Conservation (phyloP, 108 stramenopile genomes). For the Stephanodiscus triporus region DNA sequence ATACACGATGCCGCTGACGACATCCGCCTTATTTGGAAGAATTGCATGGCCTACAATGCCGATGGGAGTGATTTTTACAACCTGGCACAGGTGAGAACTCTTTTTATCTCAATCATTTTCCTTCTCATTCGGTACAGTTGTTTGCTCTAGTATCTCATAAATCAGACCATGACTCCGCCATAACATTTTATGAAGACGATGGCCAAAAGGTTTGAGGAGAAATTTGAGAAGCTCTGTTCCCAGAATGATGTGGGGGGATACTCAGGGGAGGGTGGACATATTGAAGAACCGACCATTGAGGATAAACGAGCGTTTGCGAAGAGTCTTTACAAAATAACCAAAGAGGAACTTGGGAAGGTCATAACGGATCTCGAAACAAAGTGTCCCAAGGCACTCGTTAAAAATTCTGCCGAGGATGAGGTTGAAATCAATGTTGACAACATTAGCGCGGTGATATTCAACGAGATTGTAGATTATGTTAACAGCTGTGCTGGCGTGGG, state of each 20-base stretch:
- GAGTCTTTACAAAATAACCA: slow-evolving; percentile 82
- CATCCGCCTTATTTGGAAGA: slow-evolving; percentile 93
- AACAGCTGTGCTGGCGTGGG: slow-evolving; percentile 25
- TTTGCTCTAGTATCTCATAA: not conserved
- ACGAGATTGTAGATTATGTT: slow-evolving; percentile 70
- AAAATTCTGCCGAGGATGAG: slow-evolving; percentile 89
- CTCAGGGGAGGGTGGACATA: not conserved
- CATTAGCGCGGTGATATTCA: slow-evolving; percentile 76
- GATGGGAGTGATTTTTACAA: slow-evolving; percentile 90
- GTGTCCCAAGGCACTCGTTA: slow-evolving; percentile 86
- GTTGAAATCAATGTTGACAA: slow-evolving; percentile 95
- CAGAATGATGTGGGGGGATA: slow-evolving; percentile 27
- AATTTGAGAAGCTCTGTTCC: slow-evolving; percentile 58
- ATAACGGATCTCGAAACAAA: slow-evolving; percentile 89
- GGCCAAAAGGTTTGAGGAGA: slow-evolving; percentile 83
- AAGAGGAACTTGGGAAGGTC: slow-evolving; percentile 89
- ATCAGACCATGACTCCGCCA: not conserved
- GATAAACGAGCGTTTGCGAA: slow-evolving; percentile 88
- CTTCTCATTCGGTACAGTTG: not conserved
- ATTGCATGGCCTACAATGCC: slow-evolving; percentile 95
- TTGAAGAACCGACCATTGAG: slow-evolving; percentile 68
- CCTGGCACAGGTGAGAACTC: slow-evolving; percentile 52
- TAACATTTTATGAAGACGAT: slow-evolving; percentile 38
- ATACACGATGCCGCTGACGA: slow-evolving; percentile 87
- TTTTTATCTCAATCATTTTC: not conserved